Evolutionary conservation across 441 rosid species (phyloP).

Genomic region (Erysimum cheiri): DNA sequence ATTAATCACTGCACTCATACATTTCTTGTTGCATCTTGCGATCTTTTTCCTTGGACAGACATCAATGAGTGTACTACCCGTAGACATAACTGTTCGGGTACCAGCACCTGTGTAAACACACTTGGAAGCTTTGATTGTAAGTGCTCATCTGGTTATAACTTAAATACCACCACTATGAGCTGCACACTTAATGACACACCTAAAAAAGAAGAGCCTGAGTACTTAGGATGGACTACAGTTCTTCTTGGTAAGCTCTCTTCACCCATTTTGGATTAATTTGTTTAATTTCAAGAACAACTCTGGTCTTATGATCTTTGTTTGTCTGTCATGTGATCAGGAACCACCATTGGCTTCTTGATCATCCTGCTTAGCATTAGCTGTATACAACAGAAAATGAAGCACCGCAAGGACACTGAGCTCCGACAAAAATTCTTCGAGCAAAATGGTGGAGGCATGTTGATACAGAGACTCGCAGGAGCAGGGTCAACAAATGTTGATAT

Average conservation of each 20-base stretch:
- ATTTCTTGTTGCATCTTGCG: neutral
- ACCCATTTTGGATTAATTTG: neutral
- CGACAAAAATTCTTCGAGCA: constrained; percentile 23
- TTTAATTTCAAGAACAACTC: neutral
- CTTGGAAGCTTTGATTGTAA: neutral
- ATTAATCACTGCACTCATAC: neutral
- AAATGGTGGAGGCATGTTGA: constrained; percentile 31
- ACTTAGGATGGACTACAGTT: neutral
- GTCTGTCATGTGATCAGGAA: neutral
- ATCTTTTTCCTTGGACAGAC: constrained; percentile 1
- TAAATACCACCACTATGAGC: neutral
- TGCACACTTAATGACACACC: neutral
- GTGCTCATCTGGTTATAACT: neutral
- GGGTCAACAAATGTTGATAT: constrained; percentile 27
- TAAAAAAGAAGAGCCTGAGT: neutral
- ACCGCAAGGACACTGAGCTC: neutral
- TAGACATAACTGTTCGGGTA: neutral
- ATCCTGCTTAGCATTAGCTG: constrained; percentile 11
- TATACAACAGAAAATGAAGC: neutral
- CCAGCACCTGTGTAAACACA: neutral
- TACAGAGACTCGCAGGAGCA: constrained; percentile 25
- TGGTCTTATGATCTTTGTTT: neutral
- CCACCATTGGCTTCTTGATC: constrained; percentile 16
- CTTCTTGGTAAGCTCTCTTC: constrained; percentile 7
- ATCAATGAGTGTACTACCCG: constrained; percentile 19